phyloP scores from a whole-genome alignment of 345 rosid species.

The Turritis glabra region DNA sequence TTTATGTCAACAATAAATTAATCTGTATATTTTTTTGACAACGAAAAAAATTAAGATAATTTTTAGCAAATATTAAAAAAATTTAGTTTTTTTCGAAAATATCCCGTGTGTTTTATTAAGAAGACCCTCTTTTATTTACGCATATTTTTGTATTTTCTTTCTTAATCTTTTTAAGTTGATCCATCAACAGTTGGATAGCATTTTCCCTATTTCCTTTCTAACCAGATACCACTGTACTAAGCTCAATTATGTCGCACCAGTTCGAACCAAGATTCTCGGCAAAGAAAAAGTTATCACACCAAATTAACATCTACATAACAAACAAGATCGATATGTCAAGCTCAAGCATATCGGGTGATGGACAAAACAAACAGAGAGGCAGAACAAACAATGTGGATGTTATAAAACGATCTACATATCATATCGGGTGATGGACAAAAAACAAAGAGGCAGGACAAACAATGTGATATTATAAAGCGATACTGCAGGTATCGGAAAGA shows the following conservation, averaged over 20 bases:
- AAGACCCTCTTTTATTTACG: too few relatives aligned
- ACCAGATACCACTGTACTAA: not conserved
- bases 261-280: not conserved
- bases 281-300: not conserved
- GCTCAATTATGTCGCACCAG: not conserved
- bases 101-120: too few relatives aligned
- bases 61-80: too few relatives aligned
- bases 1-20: too few relatives aligned
- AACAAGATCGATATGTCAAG: not conserved
- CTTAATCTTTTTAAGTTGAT: too few relatives aligned
- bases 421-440: conserved; percentile 2
- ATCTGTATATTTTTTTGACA: too few relatives aligned
- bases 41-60: too few relatives aligned
- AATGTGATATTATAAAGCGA: not conserved
- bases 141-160: too few relatives aligned
- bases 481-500: conserved; percentile 5
- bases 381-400: conserved; percentile 6
- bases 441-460: conserved; percentile 18
- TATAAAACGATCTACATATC: conserved; percentile 11
- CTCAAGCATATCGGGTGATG: not conserved
- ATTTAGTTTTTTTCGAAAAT: too few relatives aligned
- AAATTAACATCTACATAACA: conserved; percentile 3
- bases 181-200: too few relatives aligned
- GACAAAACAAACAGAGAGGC: not conserved
- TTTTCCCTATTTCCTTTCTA: not conserved